Conservation (phyloP, 1,139 yeast species). For the Sugiyamaella novakii region DNA sequence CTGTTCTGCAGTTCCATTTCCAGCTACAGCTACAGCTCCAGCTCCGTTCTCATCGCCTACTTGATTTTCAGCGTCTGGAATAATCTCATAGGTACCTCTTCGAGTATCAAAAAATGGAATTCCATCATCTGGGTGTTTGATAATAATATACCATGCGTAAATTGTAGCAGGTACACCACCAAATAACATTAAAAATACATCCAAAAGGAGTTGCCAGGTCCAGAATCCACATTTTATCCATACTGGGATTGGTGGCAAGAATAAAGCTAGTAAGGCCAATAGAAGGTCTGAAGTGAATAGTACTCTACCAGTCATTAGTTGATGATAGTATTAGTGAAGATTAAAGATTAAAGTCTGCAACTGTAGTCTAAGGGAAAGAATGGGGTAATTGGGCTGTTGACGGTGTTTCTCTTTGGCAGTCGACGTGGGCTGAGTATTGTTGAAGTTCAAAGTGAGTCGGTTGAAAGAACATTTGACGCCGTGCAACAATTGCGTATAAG, state of each 20-base stretch:
- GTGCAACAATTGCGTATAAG: too few relatives aligned
- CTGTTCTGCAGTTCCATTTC: constrained; percentile 1
- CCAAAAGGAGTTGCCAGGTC: constrained; percentile 61
- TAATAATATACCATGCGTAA: constrained; percentile 48
- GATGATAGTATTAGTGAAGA: too few relatives aligned
- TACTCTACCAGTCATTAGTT: constrained; percentile 10
- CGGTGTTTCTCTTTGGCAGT: too few relatives aligned
- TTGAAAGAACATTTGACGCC: too few relatives aligned
- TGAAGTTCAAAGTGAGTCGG: too few relatives aligned
- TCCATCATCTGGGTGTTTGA: constrained; percentile 59
- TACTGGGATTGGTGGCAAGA: constrained; percentile 74
- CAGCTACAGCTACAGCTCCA: neutral
- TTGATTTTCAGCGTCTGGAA: constrained; percentile 26
- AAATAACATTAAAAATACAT: constrained; percentile 56
- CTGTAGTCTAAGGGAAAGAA: too few relatives aligned
- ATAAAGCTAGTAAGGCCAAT: constrained; percentile 59
- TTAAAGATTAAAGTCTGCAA: too few relatives aligned
- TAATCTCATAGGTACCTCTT: constrained; percentile 25
- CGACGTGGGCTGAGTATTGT: too few relatives aligned
- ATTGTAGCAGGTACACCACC: constrained; percentile 73
- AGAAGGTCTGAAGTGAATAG: constrained; percentile 46
- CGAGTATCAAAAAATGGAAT: constrained; percentile 42
- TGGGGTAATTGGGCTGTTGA: too few relatives aligned
- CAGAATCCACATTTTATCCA: constrained; percentile 68
- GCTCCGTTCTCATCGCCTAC: neutral